Evolutionary conservation across 169 alveolate genomes (phyloP).

Genomic region (Plasmodium reichenowi): DNA sequence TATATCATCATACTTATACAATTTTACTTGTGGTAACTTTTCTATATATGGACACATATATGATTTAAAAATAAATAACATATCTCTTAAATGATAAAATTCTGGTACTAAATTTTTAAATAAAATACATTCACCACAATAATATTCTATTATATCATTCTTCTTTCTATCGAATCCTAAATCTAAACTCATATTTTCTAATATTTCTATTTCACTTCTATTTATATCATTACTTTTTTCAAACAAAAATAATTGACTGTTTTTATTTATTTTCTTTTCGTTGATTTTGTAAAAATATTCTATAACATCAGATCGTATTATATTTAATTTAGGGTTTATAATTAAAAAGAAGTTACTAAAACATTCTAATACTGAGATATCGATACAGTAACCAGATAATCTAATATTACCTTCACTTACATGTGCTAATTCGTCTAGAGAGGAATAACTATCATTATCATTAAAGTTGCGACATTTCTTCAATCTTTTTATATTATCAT

Average conservation of each 20-base stretch:
- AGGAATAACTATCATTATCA: conserved; percentile 46
- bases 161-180: conserved; percentile 59
- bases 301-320: conserved; percentile 71
- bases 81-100: conserved; percentile 75
- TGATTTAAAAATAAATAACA: conserved; percentile 69
- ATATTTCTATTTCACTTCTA: conserved; percentile 70
- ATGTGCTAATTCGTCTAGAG: conserved; percentile 54
- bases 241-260: conserved; percentile 62
- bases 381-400: conserved; percentile 74
- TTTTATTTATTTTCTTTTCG: conserved; percentile 66
- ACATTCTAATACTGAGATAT: conserved; percentile 72
- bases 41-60: conserved; percentile 77
- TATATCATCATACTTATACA: conserved; percentile 69
- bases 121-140: conserved; percentile 62
- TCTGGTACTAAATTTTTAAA: conserved; percentile 72
- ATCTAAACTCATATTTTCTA: conserved; percentile 74
- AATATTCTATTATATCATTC: conserved; percentile 68
- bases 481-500: background rate
- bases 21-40: conserved; percentile 51
- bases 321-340: conserved; percentile 61
- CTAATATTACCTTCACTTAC: conserved; percentile 9
- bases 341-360: conserved; percentile 70
- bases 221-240: conserved; percentile 72
- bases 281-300: conserved; percentile 76
- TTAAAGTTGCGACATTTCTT: background rate